Evolutionary conservation across 176 grass and related monocot genomes (phyloP), one percentile per base, ranked within the genome.

Genomic region (Phragmites australis): DNA sequence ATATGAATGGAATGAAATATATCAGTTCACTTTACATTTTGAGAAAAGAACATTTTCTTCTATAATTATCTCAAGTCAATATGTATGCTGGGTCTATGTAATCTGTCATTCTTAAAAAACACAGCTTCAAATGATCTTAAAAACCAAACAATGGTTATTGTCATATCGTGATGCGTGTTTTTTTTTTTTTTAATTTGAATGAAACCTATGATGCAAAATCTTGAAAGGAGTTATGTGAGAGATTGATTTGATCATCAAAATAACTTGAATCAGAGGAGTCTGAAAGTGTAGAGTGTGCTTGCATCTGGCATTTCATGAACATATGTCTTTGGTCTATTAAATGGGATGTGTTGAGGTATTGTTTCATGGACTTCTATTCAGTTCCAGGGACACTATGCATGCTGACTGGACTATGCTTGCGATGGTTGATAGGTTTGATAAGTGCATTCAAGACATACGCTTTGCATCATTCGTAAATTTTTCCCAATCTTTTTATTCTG

Each of bases 301-400:
- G 27, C 21, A 49, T 69, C n/a, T 58, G 21, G n/a, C 69, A 57
- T 10, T 69, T 40, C 14, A 23, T 72, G 47, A 55, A 40, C 45
- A 51, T 11, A 40, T 68, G 29, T 67, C 27, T 66, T 79, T 48
- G 42, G 45, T 74, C 37, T 80, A 21, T 86, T 26, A 59, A 78
- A 51, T 78, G 26, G 15, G 54, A 85, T 42, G 9, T 23, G 14
- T 14, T 70, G 40, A 60, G 52, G 42, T 68, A 27, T n/a, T 51
- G 51, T 46, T 84, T 41, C 21, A 50, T 19, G n/a, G 17, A 65
- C 39, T 65, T 29, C 46, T 5, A 21, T 63, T 55, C 48, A 25
- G 27, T 74, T 67, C 49, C 9, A 41, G 42, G 10, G 52, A 78
- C 34, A 37, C 5, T 12, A 48, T 65, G 48, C 44, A 55, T 39